Evolutionary conservation across 495 filamentous ascomycete genomes (phyloP).

Genomic region (Trichoderma orchidacearum): DNA sequence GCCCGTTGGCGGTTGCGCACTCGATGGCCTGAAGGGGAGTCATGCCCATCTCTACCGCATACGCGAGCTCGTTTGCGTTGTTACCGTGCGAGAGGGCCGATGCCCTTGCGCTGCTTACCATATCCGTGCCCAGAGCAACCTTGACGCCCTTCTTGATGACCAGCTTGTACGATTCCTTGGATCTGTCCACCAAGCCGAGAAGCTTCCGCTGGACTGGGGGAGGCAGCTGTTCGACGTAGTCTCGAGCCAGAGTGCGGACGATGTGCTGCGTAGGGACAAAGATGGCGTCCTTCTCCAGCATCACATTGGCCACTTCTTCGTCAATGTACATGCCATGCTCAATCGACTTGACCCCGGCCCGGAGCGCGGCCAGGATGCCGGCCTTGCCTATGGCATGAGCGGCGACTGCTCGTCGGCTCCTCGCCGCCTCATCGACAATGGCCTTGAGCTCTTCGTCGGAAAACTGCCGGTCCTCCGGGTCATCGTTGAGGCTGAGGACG

Average conservation of each 20-base stretch:
- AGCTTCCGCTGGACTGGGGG: constrained; percentile 14
- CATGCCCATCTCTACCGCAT: constrained; percentile 26
- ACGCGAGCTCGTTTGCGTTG: constrained; percentile 24
- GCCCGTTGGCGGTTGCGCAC: constrained; percentile 23
- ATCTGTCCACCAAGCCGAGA: constrained; percentile 6
- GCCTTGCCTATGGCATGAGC: constrained; percentile 24
- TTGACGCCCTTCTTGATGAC: constrained; percentile 16
- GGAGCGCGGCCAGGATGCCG: constrained; percentile 22
- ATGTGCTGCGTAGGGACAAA: constrained; percentile 9
- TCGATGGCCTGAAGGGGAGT: constrained; percentile 29
- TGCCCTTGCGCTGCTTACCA: not conserved
- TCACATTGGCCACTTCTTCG: constrained; percentile 18
- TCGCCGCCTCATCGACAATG: constrained; percentile 24
- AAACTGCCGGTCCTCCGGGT: constrained; percentile 20
- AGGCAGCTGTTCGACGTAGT: not conserved
- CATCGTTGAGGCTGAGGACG: constrained; percentile 15
- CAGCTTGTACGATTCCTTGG: constrained; percentile 11
- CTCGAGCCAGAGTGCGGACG: constrained; percentile 4
- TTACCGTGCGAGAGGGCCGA: constrained; percentile 16
- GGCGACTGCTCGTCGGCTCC: constrained; percentile 14
- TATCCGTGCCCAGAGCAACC: constrained; percentile 18
- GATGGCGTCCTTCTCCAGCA: constrained; percentile 21
- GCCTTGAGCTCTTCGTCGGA: constrained; percentile 20
- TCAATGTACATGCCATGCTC: constrained; percentile 21
- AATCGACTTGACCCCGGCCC: constrained; percentile 20